These are phyloP conservation scores for Dioscorea dumetorum DNA, from an alignment of 106 monocot species.

Conservation along the genomic window DNA sequence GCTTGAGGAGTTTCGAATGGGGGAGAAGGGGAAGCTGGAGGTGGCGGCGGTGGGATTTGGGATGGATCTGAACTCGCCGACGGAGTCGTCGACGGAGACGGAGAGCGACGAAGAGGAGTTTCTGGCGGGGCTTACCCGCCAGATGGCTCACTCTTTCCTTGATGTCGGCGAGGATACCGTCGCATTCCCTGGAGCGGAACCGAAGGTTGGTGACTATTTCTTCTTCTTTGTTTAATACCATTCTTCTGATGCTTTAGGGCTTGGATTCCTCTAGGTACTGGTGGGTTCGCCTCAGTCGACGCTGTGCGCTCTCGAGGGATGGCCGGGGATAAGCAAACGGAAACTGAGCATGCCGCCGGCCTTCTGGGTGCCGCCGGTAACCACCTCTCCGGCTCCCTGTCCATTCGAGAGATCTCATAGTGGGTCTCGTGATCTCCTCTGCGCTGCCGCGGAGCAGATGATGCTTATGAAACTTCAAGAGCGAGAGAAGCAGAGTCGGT, in stretches of 20 bases:
- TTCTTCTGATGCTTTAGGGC: neutral
- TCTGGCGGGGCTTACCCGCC: constrained; percentile 7
- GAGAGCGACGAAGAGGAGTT: constrained; percentile 13
- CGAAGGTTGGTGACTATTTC: neutral
- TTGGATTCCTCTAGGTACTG: constrained; percentile 13
- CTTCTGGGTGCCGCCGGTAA: neutral
- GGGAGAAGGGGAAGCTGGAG: neutral
- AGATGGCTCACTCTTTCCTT: constrained; percentile 13
- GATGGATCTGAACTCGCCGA: constrained; percentile 3
- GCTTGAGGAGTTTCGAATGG: neutral
- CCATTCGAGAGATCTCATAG: neutral
- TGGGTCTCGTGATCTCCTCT: constrained; percentile 10
- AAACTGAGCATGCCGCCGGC: constrained; percentile 9
- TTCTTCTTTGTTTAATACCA: neutral
- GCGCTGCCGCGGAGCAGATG: constrained; percentile 16
- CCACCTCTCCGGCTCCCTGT: neutral
- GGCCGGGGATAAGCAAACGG: constrained; percentile 11
- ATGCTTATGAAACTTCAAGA: constrained; percentile 11
- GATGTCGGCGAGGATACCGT: neutral
- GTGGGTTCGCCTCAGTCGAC: constrained; percentile 46
- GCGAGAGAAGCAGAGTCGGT: neutral
- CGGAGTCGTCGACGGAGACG: constrained; percentile 4
- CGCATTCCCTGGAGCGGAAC: neutral
- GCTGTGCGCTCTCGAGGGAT: constrained; percentile 14
- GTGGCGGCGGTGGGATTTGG: neutral